These are phyloP conservation scores for Pistacia vera DNA, from an alignment of 345 rosid species.

Conservation along the genomic window DNA sequence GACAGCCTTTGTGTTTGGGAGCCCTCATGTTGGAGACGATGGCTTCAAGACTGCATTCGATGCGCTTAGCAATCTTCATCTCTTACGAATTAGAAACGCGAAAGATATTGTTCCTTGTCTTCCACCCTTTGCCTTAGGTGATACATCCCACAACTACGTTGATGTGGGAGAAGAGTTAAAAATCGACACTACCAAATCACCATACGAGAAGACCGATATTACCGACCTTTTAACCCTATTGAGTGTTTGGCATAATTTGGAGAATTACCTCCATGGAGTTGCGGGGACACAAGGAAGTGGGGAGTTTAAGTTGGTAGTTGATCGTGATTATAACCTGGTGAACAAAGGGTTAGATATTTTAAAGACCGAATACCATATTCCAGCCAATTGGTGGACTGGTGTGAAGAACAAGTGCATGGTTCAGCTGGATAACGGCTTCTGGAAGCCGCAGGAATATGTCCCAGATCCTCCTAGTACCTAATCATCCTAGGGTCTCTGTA, in stretches of 20 bases:
- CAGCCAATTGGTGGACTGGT: constrained; percentile 13
- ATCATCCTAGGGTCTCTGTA: no score
- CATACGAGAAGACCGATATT: neutral
- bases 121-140: neutral
- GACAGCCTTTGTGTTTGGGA: no score
- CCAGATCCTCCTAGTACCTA: constrained; percentile 6
- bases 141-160: no score
- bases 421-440: constrained; percentile 11
- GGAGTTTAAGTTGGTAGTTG: constrained; percentile 13
- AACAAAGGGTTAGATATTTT: constrained; percentile 17
- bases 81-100: neutral
- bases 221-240: no score
- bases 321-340: neutral
- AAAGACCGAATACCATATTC: neutral
- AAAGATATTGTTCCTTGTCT: constrained; percentile 12
- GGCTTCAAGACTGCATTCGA: no score
- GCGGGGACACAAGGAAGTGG: constrained; percentile 24
- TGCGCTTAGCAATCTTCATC: no score
- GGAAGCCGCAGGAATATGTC: constrained; percentile 12
- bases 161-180: constrained; percentile 21
- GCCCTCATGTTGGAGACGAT: no score
- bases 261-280: constrained; percentile 24
- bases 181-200: constrained; percentile 17
- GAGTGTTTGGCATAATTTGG: constrained; percentile 7
- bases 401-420: constrained; percentile 19